These are phyloP conservation scores for Podospora pseudopauciseta DNA, from an alignment of 495 filamentous ascomycete species.

Conservation along the genomic window DNA sequence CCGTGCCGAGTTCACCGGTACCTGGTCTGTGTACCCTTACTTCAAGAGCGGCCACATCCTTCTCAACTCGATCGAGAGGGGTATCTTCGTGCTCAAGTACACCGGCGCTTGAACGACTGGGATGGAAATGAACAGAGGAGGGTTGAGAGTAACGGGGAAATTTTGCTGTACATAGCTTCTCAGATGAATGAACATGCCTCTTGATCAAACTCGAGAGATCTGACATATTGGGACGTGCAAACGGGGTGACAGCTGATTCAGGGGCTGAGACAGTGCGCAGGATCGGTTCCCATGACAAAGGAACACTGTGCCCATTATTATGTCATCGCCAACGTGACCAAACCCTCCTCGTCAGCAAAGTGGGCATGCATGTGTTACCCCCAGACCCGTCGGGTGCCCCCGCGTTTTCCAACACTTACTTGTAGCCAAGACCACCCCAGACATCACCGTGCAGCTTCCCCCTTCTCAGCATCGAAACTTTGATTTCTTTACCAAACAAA, in stretches of 20 bases:
- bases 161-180: too few relatives aligned
- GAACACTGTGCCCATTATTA: neutral
- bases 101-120: constrained; percentile 8
- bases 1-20: constrained; percentile 52
- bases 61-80: constrained; percentile 59
- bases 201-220: too few relatives aligned
- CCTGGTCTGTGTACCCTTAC: constrained; percentile 55
- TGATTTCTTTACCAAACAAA: neutral
- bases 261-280: neutral
- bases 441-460: neutral
- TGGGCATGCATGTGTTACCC: neutral
- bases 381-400: neutral
- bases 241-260: too few relatives aligned
- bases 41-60: constrained; percentile 57
- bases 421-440: neutral
- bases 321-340: neutral
- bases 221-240: too few relatives aligned
- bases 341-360: neutral
- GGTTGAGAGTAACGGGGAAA: too few relatives aligned
- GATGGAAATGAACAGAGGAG: too few relatives aligned
- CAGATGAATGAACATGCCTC: too few relatives aligned
- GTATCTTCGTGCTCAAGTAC: constrained; percentile 50
- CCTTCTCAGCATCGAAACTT: neutral
- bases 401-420: neutral
- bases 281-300: neutral